Base-by-base conservation (phyloP, 805 yeast species). In the Saccharomycopsis sp. region DNA sequence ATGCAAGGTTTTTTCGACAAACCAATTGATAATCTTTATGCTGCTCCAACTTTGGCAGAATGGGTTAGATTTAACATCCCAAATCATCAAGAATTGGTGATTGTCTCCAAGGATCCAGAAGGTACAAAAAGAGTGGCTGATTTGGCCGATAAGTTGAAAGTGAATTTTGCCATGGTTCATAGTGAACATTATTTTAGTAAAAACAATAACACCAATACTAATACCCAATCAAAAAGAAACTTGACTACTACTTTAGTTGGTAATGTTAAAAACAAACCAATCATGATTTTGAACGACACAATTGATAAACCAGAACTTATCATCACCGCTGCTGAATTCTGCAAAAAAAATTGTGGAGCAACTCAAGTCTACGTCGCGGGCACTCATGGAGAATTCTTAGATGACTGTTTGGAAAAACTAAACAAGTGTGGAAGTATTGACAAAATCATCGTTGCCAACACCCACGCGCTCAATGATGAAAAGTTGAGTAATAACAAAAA, bases 1-100 rank as follows among this genome's bases (percentile, higher is more conserved):
- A 74, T 72, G 56, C 80, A 75, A 54, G 81, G 81, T 4, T 75
- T 74, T 47, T 75, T 75, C 53, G 73, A 74, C 49, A 69, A 74
- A 30, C 78, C 78, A 3, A 77, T 75, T 19, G 81, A 75, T 53
- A 75, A 75, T 53, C 56, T 75, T 44, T 72, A 71, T 51, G 68
- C 72, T 32, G 69, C 67, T 50, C 79, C 79, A 3, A 57, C 74
- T 31, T 59, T 74, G 48, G 74, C 72, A 50, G 69, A 73, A 42
- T 75, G 74, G 55, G 70, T 74, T 35, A 59, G 60, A 17, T 72
- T 70, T 47, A 67, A 60, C 51, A 69, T 75, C 34, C 76, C 76
- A 10, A 51, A 71, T 44, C 70, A 66, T 51, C 63, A 71, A 15
- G 64, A 73, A 48, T 65, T 70, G 52, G 77, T 74, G 20, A 66